phyloP scores from a whole-genome alignment of 495 filamentous ascomycete species.

The Aspergillus steynii region DNA sequence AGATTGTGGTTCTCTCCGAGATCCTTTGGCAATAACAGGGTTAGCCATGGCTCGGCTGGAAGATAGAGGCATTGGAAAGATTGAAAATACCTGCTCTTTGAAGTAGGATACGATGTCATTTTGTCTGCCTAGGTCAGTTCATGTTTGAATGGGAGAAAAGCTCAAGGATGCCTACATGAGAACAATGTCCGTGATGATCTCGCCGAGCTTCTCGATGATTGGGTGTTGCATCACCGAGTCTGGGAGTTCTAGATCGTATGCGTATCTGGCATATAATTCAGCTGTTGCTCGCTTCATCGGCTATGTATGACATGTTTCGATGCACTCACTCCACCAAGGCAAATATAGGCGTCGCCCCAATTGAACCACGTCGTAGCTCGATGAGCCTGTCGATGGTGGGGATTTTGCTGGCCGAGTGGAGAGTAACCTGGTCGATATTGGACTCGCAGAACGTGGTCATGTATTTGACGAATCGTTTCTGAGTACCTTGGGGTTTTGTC shows the following conservation, averaged over 20 bases:
- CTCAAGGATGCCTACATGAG: background rate
- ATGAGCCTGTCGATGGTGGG: background rate
- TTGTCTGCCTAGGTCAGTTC: background rate
- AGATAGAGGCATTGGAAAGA: background rate
- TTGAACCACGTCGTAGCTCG: constrained; percentile 1
- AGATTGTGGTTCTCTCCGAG: background rate
- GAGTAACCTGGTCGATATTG: background rate
- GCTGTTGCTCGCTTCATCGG: background rate
- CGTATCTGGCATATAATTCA: background rate
- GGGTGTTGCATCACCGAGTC: background rate
- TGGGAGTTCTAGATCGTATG: background rate
- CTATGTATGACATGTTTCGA: background rate
- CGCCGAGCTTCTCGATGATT: background rate
- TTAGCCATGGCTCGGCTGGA: background rate
- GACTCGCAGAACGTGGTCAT: background rate
- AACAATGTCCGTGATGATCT: background rate
- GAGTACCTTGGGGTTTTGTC: background rate
- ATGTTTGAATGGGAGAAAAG: background rate
- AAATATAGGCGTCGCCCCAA: background rate
- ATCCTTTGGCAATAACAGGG: background rate
- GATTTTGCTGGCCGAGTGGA: background rate
- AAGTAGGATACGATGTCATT: background rate
- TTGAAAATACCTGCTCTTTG: background rate
- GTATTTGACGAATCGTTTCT: constrained; percentile 1
- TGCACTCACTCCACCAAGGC: background rate